Evolutionary conservation across 2,329 filamentous ascomycete genomes (phyloP).

Genomic region (Emergomyces orientalis): DNA sequence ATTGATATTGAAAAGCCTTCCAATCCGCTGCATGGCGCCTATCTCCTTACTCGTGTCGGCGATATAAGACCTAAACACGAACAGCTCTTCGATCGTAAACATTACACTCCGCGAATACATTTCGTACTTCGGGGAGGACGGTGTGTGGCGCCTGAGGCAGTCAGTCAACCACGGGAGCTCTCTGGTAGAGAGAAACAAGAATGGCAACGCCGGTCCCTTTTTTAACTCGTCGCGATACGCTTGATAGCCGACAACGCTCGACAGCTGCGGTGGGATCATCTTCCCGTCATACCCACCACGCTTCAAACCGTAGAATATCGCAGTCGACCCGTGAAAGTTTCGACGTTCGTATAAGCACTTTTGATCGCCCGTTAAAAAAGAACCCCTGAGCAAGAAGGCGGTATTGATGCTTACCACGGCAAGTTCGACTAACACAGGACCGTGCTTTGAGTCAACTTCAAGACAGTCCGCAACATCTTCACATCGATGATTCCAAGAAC

Average conservation of each 20-base stretch:
- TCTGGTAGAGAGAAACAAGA: conserved; percentile 2
- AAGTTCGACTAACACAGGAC: background rate
- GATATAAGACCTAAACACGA: conserved; percentile 1
- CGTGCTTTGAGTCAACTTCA: background rate
- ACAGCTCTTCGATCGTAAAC: background rate
- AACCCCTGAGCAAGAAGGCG: background rate
- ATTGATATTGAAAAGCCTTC: background rate
- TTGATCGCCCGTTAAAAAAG: background rate
- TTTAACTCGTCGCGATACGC: background rate
- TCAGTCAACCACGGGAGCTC: background rate
- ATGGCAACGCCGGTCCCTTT: background rate
- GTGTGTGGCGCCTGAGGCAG: background rate
- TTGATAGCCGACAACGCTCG: background rate
- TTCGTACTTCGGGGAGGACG: background rate
- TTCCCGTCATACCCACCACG: background rate
- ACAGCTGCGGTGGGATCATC: background rate
- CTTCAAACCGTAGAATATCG: background rate
- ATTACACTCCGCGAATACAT: background rate
- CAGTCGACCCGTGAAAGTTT: background rate
- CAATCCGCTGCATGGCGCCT: background rate
- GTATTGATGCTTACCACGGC: background rate
- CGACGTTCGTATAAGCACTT: background rate
- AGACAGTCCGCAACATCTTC: background rate
- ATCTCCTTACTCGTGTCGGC: background rate
- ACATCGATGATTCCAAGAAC: background rate